These are phyloP conservation scores for Didymella arachidicola DNA, from an alignment of 2,329 filamentous ascomycete species.

Conservation along the genomic window DNA sequence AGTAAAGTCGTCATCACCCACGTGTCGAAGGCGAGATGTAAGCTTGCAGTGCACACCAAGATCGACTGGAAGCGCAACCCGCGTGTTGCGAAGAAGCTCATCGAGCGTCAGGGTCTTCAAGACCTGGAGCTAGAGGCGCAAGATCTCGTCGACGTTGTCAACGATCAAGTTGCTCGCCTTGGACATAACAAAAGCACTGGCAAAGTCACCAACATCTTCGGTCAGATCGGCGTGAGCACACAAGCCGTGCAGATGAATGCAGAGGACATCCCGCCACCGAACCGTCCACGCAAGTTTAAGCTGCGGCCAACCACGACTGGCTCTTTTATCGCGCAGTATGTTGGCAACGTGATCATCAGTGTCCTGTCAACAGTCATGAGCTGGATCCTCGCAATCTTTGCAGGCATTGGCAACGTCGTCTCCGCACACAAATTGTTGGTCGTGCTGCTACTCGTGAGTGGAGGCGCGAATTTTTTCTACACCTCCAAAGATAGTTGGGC, in stretches of 20 bases:
- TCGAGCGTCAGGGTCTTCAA: slow-evolving; percentile 73
- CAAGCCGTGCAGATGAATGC: slow-evolving; percentile 61
- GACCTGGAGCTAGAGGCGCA: slow-evolving; percentile 77
- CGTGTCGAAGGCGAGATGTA: slow-evolving; percentile 88
- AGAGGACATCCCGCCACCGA: slow-evolving; percentile 48
- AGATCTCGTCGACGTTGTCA: slow-evolving; percentile 76
- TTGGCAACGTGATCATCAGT: slow-evolving; percentile 77
- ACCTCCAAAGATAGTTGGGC: slow-evolving; percentile 74
- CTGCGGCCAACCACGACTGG: slow-evolving; percentile 66
- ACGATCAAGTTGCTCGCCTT: slow-evolving; percentile 78
- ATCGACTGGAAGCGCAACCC: slow-evolving; percentile 79
- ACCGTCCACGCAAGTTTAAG: slow-evolving; percentile 49
- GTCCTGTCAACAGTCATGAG: slow-evolving; percentile 78
- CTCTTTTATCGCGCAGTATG: slow-evolving; percentile 75
- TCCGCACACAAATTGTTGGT: slow-evolving; percentile 80
- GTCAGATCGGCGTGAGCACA: slow-evolving; percentile 73
- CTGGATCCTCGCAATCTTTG: slow-evolving; percentile 72
- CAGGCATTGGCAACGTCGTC: slow-evolving; percentile 71
- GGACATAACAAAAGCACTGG: slow-evolving; percentile 77
- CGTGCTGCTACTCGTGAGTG: slow-evolving; percentile 70
- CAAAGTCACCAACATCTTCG: slow-evolving; percentile 81
- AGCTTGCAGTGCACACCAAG: slow-evolving; percentile 84
- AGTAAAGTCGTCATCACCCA: slow-evolving; percentile 95
- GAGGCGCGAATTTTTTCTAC: slow-evolving; percentile 76
- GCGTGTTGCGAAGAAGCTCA: slow-evolving; percentile 55